Evolutionary conservation across 2,329 filamentous ascomycete species (phyloP).

Genomic region (Monosporascus sp.): DNA sequence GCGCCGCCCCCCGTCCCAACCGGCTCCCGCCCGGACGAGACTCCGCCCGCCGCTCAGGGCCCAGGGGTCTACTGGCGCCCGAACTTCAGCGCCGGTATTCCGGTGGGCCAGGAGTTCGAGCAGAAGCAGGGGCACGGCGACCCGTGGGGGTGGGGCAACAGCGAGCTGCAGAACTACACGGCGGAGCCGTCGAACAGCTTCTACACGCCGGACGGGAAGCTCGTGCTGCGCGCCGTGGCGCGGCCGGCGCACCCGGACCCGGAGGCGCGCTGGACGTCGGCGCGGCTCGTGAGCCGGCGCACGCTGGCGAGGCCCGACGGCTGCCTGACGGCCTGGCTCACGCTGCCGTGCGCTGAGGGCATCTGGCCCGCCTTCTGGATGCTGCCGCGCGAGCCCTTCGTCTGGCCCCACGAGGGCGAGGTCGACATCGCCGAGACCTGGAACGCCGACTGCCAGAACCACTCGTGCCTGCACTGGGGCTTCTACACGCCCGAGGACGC

Average conservation of each 20-base stretch:
- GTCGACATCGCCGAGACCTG: conserved; percentile 58
- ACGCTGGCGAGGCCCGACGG: conserved; percentile 46
- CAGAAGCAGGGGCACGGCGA: conserved; percentile 47
- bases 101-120: conserved; percentile 46
- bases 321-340: conserved; percentile 45
- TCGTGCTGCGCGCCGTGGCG: conserved; percentile 48
- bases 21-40: conserved; percentile 11
- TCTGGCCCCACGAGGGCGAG: conserved; percentile 55
- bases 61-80: conserved; percentile 46
- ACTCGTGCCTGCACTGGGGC: conserved; percentile 56
- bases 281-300: conserved; percentile 48
- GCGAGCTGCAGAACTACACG: conserved; percentile 55
- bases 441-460: conserved; percentile 52
- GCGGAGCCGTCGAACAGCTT: conserved; percentile 45
- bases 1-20: conserved; percentile 16
- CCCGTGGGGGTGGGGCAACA: conserved; percentile 57
- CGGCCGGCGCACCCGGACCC: conserved; percentile 26
- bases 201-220: conserved; percentile 43
- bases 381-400: conserved; percentile 51
- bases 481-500: conserved; percentile 47
- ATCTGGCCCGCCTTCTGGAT: conserved; percentile 62
- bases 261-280: conserved; percentile 46
- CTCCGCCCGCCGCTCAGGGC: not conserved
- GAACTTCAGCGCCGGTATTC: conserved; percentile 39
- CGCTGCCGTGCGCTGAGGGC: conserved; percentile 47